Percentiles rank a stretch among this genome's conserved stretches.
Conservation (phyloP, 1,284 basidiomycete species). For the Trametes sp. region DNA sequence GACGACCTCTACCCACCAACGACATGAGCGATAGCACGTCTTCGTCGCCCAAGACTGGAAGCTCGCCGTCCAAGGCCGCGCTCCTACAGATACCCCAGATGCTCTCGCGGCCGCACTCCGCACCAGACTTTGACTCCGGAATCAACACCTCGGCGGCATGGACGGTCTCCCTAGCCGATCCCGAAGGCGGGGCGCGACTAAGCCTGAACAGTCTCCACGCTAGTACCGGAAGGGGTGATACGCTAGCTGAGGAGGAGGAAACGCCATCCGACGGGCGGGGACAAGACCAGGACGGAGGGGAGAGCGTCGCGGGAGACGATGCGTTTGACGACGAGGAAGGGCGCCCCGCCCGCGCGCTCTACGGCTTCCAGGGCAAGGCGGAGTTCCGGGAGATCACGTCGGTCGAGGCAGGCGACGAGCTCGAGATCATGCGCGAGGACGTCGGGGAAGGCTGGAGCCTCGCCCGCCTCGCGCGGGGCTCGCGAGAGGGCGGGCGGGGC, state of each 20-base stretch:
- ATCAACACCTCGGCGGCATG: constrained; percentile 79
- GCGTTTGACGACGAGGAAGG: constrained; percentile 43
- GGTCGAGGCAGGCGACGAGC: constrained; percentile 68
- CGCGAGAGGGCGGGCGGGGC: constrained; percentile 40
- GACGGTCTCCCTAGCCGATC: constrained; percentile 67
- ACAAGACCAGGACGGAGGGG: constrained; percentile 40
- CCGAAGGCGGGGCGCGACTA: constrained; percentile 36
- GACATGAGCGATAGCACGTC: constrained; percentile 17
- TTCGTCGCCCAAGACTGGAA: constrained; percentile 18
- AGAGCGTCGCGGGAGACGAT: constrained; percentile 49
- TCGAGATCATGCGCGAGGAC: constrained; percentile 71
- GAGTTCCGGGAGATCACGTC: constrained; percentile 71
- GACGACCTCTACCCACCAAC: background rate
- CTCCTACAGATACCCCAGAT: constrained; percentile 21
- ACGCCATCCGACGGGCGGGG: background rate
- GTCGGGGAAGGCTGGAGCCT: constrained; percentile 81
- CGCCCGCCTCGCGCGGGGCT: constrained; percentile 46
- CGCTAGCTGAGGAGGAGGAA: background rate
- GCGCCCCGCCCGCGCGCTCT: constrained; percentile 68
- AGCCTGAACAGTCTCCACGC: constrained; percentile 20
- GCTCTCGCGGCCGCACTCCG: constrained; percentile 29
- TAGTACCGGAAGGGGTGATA: background rate
- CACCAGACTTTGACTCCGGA: constrained; percentile 70
- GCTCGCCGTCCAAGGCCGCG: constrained; percentile 5
- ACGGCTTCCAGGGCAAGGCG: constrained; percentile 74